These are phyloP conservation scores for Dioscorea cayenensis DNA, from an alignment of 116 monocot species.

Conservation along the genomic window DNA sequence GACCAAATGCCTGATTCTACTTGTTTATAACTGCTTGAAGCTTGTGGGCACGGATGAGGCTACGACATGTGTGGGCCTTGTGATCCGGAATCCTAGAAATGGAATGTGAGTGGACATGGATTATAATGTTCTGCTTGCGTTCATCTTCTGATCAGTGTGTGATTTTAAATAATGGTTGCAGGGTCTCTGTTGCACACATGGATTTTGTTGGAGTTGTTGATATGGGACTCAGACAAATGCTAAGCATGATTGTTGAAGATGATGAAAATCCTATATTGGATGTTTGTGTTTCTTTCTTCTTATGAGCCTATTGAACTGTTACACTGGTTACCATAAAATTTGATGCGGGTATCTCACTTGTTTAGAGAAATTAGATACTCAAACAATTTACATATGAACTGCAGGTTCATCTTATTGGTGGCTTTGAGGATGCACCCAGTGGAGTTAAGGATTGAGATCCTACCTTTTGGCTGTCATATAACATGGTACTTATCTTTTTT, in stretches of 20 bases:
- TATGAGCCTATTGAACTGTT: not conserved
- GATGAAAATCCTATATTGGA: constrained; percentile 43
- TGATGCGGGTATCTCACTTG: too few species aligned
- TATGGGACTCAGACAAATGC: constrained; percentile 64
- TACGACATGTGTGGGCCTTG: constrained; percentile 86
- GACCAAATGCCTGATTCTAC: not conserved
- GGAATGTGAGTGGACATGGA: constrained; percentile 53
- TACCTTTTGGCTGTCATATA: not conserved
- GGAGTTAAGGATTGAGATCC: constrained; percentile 36
- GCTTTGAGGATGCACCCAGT: constrained; percentile 51
- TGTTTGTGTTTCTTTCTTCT: constrained; percentile 30
- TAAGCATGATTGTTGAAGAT: constrained; percentile 34
- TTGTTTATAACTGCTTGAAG: constrained; percentile 19
- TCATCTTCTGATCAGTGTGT: not conserved
- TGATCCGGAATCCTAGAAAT: constrained; percentile 65
- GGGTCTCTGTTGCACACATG: constrained; percentile 82
- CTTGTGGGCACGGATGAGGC: constrained; percentile 89
- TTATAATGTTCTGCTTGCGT: not conserved
- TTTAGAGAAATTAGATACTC: too few species aligned
- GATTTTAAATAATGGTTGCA: constrained; percentile 18
- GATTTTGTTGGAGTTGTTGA: constrained; percentile 62
- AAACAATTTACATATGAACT: constrained; percentile 6
- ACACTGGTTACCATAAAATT: too few species aligned
- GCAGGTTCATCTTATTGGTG: constrained; percentile 81
- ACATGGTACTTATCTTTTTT: not conserved